A percentile compares a stretch with the other conserved stretches of the same genome.
Conservation (phyloP, 805 yeast species). For the Kuraishia cidri region DNA sequence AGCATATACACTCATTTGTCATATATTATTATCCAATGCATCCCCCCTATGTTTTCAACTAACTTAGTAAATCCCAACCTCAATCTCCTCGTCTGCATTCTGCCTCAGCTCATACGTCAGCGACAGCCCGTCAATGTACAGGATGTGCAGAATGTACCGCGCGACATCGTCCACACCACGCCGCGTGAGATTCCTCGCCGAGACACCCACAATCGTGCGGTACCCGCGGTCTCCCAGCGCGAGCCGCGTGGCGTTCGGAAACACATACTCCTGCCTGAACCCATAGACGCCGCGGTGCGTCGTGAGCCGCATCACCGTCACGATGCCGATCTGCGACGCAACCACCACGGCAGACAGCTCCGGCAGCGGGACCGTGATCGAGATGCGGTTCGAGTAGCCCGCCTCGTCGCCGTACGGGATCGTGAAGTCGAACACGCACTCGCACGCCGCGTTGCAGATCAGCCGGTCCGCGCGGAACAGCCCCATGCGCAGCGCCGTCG, state of each 20-base stretch:
- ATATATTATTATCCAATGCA: too few relatives aligned
- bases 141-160: conserved; percentile 10
- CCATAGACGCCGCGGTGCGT: conserved; percentile 28
- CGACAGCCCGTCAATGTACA: conserved; percentile 16
- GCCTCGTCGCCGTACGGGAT: conserved; percentile 26
- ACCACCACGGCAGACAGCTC: conserved; percentile 28
- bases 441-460: conserved; percentile 37
- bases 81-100: too few relatives aligned
- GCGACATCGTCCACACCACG: conserved; percentile 3
- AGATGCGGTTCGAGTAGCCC: conserved; percentile 16
- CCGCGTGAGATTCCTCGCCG: conserved; percentile 4
- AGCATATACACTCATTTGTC: too few relatives aligned
- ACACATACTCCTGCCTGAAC: conserved; percentile 33
- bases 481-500: conserved; percentile 35
- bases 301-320: conserved; percentile 31
- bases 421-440: conserved; percentile 27
- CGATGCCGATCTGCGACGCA: conserved; percentile 34
- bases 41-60: too few relatives aligned
- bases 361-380: conserved; percentile 23
- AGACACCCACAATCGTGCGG: conserved; percentile 15
- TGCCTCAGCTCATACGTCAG: conserved; percentile 13
- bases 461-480: conserved; percentile 34
- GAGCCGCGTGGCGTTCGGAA: conserved; percentile 18
- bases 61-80: too few relatives aligned
- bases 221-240: conserved; percentile 11